Conservation (phyloP, 306 rosid species). For the Aeschynomene evenia region DNA sequence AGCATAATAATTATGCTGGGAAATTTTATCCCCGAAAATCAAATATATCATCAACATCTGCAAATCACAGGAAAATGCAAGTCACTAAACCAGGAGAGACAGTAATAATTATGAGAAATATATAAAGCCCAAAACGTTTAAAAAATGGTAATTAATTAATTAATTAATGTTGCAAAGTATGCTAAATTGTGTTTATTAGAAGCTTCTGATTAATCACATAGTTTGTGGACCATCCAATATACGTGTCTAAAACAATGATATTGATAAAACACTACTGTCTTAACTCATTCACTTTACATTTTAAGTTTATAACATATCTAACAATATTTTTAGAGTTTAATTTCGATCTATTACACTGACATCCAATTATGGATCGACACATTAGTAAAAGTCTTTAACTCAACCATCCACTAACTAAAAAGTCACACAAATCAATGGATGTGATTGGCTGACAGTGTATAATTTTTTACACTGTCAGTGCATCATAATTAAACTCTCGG, state of each 20-base stretch:
- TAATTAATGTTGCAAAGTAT: slow-evolving; percentile 1
- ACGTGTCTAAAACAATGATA: slow-evolving; percentile 45
- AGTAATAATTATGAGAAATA: slow-evolving; percentile 37
- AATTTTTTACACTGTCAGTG: too few species aligned
- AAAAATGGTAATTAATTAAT: not conserved
- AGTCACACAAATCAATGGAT: too few species aligned
- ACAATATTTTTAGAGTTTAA: too few species aligned
- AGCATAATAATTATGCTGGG: slow-evolving; percentile 37
- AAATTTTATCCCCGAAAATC: slow-evolving; percentile 31
- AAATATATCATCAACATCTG: slow-evolving; percentile 2
- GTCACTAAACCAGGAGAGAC: slow-evolving; percentile 41
- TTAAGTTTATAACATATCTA: too few species aligned
- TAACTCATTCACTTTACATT: too few species aligned
- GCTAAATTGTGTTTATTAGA: not conserved
- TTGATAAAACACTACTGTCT: not conserved
- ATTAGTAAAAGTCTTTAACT: too few species aligned
- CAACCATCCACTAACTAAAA: too few species aligned
- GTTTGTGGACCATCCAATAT: slow-evolving; percentile 39
- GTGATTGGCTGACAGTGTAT: too few species aligned
- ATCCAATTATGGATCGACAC: too few species aligned
- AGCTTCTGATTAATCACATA: slow-evolving; percentile 13
- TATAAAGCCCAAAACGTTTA: not conserved
- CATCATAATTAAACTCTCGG: too few species aligned
- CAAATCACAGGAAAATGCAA: slow-evolving; percentile 29
- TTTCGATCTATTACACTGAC: too few species aligned